Conservation (phyloP, 805 yeast genomes). For the Scheffersomyces lignosus region DNA sequence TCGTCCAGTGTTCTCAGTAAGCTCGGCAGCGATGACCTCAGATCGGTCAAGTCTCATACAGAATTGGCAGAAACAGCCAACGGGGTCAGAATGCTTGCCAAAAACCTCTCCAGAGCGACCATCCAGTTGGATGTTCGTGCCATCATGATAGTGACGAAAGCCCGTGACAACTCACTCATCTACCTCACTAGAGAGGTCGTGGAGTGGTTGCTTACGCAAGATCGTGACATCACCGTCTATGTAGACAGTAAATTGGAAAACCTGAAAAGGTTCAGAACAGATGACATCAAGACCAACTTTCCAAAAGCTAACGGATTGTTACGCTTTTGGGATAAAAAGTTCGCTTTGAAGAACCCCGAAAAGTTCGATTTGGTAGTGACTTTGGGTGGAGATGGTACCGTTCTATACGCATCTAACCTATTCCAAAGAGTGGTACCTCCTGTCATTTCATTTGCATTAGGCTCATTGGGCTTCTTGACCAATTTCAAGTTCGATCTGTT, state of each 20-base stretch:
- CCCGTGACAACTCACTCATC: slow-evolving; percentile 76
- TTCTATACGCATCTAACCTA: slow-evolving; percentile 41
- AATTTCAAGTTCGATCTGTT: slow-evolving; percentile 79
- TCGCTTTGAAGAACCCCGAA: slow-evolving; percentile 47
- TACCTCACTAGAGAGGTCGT: slow-evolving; percentile 76
- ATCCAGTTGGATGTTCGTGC: slow-evolving; percentile 68
- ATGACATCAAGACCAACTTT: slow-evolving; percentile 48
- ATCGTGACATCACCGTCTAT: slow-evolving; percentile 49
- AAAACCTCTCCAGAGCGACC: slow-evolving; percentile 67
- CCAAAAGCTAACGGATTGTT: slow-evolving; percentile 48
- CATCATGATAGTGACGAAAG: slow-evolving; percentile 85
- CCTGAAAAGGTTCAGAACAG: slow-evolving; percentile 63
- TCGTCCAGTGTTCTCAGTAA: slow-evolving; percentile 25
- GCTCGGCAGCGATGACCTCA: slow-evolving; percentile 42
- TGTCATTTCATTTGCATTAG: slow-evolving; percentile 45
- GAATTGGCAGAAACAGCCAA: slow-evolving; percentile 79
- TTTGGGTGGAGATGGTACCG: slow-evolving; percentile 49
- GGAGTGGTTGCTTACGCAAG: slow-evolving; percentile 61
- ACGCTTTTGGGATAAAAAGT: slow-evolving; percentile 68
- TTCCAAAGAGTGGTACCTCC: slow-evolving; percentile 50
- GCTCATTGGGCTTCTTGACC: slow-evolving; percentile 53
- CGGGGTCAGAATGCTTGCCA: slow-evolving; percentile 75
- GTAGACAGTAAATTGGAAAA: slow-evolving; percentile 70
- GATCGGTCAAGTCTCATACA: slow-evolving; percentile 65
- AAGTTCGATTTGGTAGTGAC: slow-evolving; percentile 45